phyloP scores from a whole-genome alignment of 208 protist genomes.

The Jaenimonas drosophilae region DNA sequence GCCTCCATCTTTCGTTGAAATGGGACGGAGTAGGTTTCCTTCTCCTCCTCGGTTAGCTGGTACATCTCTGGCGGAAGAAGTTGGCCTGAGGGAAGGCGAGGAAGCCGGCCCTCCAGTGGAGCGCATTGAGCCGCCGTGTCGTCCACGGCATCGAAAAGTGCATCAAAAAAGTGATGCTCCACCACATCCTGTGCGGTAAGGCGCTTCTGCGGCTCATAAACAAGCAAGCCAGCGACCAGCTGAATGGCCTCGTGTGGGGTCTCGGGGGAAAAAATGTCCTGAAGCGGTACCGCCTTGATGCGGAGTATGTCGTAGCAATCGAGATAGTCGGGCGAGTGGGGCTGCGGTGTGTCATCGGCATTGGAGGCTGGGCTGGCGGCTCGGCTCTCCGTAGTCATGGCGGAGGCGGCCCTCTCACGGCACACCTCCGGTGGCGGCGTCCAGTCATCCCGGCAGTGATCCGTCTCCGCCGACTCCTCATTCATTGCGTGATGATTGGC shows the following conservation, averaged over 20 bases:
- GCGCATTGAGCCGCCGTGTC: too few relatives aligned
- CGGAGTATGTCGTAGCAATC: slow-evolving; percentile 94
- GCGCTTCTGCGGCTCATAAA: slow-evolving; percentile 94
- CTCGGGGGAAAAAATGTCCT: slow-evolving; percentile 65
- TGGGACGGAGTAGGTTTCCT: slow-evolving; percentile 9
- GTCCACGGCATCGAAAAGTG: slow-evolving; percentile 56
- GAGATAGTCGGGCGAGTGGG: slow-evolving; percentile 44
- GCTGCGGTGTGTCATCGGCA: too few relatives aligned
- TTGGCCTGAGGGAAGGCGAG: slow-evolving; percentile 32
- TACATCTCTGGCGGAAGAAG: slow-evolving; percentile 63
- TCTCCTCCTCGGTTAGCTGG: slow-evolving; percentile 35
- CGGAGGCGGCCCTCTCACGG: slow-evolving; percentile 63
- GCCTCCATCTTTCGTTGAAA: slow-evolving; percentile 20
- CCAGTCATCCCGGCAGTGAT: neutral
- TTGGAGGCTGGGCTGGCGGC: too few relatives aligned
- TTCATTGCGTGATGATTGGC: too few relatives aligned
- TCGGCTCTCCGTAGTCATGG: slow-evolving; percentile 71
- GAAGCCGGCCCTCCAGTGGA: neutral
- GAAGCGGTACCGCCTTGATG: slow-evolving; percentile 94
- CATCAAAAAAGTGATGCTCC: slow-evolving; percentile 96
- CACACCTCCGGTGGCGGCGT: neutral
- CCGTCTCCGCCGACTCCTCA: slow-evolving; percentile 5
- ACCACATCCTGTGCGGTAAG: slow-evolving; percentile 96
- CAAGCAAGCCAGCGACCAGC: slow-evolving; percentile 93
- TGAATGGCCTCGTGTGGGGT: slow-evolving; percentile 91